A percentile compares a stretch with the other conserved stretches of the same genome.
Evolutionary conservation across 2,329 filamentous ascomycete species (phyloP).

Genomic region (Pseudogymnoascus sp.): DNA sequence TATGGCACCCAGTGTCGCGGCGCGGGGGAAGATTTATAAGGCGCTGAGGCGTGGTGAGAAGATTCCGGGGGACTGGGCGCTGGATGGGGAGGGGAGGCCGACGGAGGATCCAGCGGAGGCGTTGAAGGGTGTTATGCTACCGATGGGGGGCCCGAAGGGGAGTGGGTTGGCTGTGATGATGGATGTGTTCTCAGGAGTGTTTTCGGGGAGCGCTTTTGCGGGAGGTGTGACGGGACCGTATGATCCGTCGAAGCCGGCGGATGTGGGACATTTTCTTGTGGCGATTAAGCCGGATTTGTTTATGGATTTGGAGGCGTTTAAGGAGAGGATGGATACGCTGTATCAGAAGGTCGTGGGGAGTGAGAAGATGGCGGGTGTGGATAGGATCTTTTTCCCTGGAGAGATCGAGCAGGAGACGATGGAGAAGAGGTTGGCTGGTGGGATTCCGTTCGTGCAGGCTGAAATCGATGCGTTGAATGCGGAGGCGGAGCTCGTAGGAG

Average conservation of each 20-base stretch:
- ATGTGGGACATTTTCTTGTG: slow-evolving; percentile 68
- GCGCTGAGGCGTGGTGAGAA: slow-evolving; percentile 58
- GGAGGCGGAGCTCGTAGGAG: slow-evolving; percentile 42
- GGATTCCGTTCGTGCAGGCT: slow-evolving; percentile 51
- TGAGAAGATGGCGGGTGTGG: slow-evolving; percentile 47
- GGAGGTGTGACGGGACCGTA: slow-evolving; percentile 72
- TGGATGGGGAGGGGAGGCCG: slow-evolving; percentile 60
- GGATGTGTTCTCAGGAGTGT: slow-evolving; percentile 76
- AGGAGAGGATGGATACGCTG: slow-evolving; percentile 48
- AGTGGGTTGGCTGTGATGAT: slow-evolving; percentile 74
- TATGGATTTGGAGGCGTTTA: slow-evolving; percentile 62
- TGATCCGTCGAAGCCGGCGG: slow-evolving; percentile 57
- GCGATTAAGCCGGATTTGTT: slow-evolving; percentile 70
- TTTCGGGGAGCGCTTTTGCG: slow-evolving; percentile 72
- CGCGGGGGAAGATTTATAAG: slow-evolving; percentile 66
- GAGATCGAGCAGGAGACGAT: slow-evolving; percentile 53
- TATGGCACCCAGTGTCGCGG: slow-evolving; percentile 63
- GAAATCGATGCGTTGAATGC: slow-evolving; percentile 49
- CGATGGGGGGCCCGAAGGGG: slow-evolving; percentile 79
- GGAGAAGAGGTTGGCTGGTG: slow-evolving; percentile 41
- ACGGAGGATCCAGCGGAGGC: slow-evolving; percentile 66
- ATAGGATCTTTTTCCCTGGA: slow-evolving; percentile 52
- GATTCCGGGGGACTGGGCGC: slow-evolving; percentile 66
- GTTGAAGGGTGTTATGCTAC: slow-evolving; percentile 71
- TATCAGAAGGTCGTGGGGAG: slow-evolving; percentile 46